Evolutionary conservation across 257 asterid genomes (phyloP).

Genomic region (Petrea volubilis): DNA sequence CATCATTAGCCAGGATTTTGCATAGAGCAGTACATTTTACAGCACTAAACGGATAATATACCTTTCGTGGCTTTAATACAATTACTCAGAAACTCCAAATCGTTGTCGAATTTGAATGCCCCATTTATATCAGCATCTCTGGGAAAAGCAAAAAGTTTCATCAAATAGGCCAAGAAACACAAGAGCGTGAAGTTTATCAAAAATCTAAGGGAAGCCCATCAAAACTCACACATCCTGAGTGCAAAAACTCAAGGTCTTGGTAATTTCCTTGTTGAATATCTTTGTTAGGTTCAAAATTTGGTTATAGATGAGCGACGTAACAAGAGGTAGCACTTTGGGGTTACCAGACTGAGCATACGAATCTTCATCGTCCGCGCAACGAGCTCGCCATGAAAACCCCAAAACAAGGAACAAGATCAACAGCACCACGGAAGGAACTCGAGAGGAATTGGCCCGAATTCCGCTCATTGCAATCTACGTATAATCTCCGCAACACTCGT

Average conservation of each 20-base stretch:
- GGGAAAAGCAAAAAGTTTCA: slow-evolving; percentile 23
- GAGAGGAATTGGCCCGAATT: slow-evolving; percentile 56
- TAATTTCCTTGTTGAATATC: slow-evolving; percentile 62
- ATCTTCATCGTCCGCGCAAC: slow-evolving; percentile 58
- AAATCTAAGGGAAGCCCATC: background rate
- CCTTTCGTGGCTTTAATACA: slow-evolving; percentile 76
- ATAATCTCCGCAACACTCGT: slow-evolving; percentile 29
- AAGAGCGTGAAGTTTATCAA: background rate
- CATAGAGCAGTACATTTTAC: background rate
- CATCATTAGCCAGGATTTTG: background rate
- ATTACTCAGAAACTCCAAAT: slow-evolving; percentile 79
- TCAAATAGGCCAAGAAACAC: slow-evolving; percentile 24
- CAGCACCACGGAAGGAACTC: slow-evolving; percentile 50
- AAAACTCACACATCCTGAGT: slow-evolving; percentile 75
- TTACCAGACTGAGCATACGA: slow-evolving; percentile 41
- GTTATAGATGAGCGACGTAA: slow-evolving; percentile 69
- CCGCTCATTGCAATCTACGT: slow-evolving; percentile 69
- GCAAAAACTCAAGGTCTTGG: slow-evolving; percentile 71
- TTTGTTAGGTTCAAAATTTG: slow-evolving; percentile 80
- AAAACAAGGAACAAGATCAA: slow-evolving; percentile 48
- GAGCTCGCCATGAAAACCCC: slow-evolving; percentile 40
- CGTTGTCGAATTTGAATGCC: slow-evolving; percentile 71
- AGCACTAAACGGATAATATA: slow-evolving; percentile 26
- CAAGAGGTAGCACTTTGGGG: slow-evolving; percentile 55
- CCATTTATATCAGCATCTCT: slow-evolving; percentile 80